Base-by-base conservation (phyloP, 1,284 basidiomycete genomes). In the Fomes fomentarius region DNA sequence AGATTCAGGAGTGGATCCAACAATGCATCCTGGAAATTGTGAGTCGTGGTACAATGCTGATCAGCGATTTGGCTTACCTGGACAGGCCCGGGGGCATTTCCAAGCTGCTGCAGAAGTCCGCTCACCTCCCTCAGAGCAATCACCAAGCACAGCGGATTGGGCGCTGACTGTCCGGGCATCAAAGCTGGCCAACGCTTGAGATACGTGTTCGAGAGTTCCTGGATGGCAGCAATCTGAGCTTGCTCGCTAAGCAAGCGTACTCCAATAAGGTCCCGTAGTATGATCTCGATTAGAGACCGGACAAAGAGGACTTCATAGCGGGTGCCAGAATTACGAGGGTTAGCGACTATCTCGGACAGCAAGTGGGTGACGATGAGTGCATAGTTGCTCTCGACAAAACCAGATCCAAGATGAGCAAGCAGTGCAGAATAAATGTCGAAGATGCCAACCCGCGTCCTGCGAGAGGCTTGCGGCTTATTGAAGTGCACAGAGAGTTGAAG, bases 131-230 rank as follows among this genome's bases (percentile, higher is more conserved):
- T 80, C 12, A 99, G 77, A 1, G 87, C 88, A 19, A 96, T 79
- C 1, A 88, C 81, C 10, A 98, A 76, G 1, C 92, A 83, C 1
- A 84, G 73, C 21, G 93, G 84, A 50, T 75, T 78, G 0, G 94
- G 93, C 0, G 89, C 82, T 21, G 76, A 76, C 59, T 93, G 87
- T 4, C 93, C 93, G 2, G 94, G 94, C 81, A 97, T 89, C 68
- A 96, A 82, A 0, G 93, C 88, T 0, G 94, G 94, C 94, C 94
- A 99, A 54, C 91, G 83, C 67, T 92, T 93, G 50, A 98, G 76
- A 66, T 94, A 97, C 5, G 80, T 76, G 46, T 79, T 85, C 0
- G 91, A 87, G 43, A 98, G 76, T 61, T 96, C 94, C 62, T 92
- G 88, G 26, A 98, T 91, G 0, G 96, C 96, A 31, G 81, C 78